Conservation (phyloP, 495 filamentous ascomycete species). For the Daldinia decipiens region DNA sequence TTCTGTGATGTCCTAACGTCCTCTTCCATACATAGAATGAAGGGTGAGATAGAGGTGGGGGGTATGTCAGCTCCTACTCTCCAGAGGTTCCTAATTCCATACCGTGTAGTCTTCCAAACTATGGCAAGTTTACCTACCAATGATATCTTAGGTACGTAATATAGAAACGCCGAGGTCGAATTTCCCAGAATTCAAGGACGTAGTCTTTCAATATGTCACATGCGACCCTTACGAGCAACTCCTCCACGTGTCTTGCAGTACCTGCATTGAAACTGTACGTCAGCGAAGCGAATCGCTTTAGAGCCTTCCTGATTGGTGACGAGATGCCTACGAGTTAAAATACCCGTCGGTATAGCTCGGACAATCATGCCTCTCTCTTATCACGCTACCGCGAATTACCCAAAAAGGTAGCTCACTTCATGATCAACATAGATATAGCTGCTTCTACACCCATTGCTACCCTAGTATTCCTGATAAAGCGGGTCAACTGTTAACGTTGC, state of each 20-base stretch:
- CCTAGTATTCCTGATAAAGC: slow-evolving; percentile 32
- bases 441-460: slow-evolving; percentile 20
- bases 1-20: not conserved
- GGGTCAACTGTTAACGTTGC: slow-evolving; percentile 34
- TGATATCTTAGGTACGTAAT: not conserved
- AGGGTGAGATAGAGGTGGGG: not conserved
- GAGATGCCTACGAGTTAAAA: not conserved
- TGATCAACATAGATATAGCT: slow-evolving; percentile 6
- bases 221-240: not conserved
- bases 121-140: not conserved
- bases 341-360: not conserved
- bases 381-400: slow-evolving; percentile 2
- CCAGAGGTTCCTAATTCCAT: not conserved
- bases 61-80: not conserved
- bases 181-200: not conserved
- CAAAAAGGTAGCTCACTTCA: not conserved
- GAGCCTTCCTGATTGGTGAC: not conserved
- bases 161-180: not conserved
- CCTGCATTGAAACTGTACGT: not conserved
- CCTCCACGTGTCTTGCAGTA: not conserved
- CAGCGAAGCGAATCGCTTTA: not conserved
- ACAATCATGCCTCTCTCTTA: slow-evolving; percentile 1
- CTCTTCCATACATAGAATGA: not conserved
- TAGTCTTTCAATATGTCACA: not conserved
- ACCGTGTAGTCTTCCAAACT: not conserved